Evolutionary conservation across 306 rosid species (phyloP), one percentile per base, ranked within the genome.

Genomic region (Astragalus glycyphyllos): DNA sequence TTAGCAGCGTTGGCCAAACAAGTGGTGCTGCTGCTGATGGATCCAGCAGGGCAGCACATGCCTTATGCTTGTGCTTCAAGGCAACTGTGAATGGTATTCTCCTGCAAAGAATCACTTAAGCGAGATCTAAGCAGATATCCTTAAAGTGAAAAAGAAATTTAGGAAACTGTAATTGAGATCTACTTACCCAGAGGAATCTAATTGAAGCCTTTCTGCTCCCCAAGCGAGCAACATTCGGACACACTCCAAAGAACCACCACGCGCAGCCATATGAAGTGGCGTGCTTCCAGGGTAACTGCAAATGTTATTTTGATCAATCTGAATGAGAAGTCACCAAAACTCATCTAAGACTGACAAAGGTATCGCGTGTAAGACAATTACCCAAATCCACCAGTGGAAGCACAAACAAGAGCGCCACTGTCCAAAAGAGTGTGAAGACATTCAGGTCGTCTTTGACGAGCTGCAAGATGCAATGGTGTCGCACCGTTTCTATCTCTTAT

Each of bases 241-340:
- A 76, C 90, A 88, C 42, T 91, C 97, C 79, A 91, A 68, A 42
- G 92, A 88, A 72, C 96, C 97, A 61, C 88, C 79, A 58, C 89
- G 84, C 46, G 97, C 92, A 65, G 97, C 92, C 82, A 91, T 76
- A 82, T 91, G 97, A 66, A 91, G 97, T 0, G 97, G 92, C 7
- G 86, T 76, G 69, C 97, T 91, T 70, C 97, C 89, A 6, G 85
- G 92, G 72, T 73, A 86, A 67, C 96, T 91, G 86, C 86, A 83
- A 23, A 84, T 42, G 71, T 69, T 8, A 72, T 46, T 49, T 59
- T 46, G 48, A 73, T 84, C 83, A 88, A 67, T 79, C 79, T 59
- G 72, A 16, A 15, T 42, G 48, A 61, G 57, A 77, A 45, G 69
- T 11, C 14, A 61, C 29, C 49, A 50, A 23, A 8, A 77, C 26